Conservation (phyloP, 2,329 filamentous ascomycete genomes). For the Ascochyta lentis region DNA sequence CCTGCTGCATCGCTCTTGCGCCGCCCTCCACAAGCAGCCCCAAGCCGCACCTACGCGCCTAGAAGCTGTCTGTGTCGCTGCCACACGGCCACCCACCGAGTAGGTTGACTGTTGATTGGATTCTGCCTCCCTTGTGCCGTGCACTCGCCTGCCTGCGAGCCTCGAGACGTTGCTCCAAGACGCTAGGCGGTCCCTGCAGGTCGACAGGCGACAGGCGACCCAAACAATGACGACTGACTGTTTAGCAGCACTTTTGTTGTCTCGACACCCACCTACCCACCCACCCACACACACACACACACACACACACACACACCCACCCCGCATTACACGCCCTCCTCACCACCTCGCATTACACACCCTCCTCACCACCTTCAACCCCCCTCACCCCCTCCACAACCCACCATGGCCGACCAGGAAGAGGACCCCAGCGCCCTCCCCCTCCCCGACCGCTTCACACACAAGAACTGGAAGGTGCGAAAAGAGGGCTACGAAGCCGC, state of each 20-base stretch:
- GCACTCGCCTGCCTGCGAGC: not conserved
- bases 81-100: not conserved
- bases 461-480: constrained; percentile 98
- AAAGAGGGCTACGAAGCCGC: constrained; percentile 96
- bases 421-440: constrained; percentile 82
- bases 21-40: not conserved
- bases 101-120: not conserved
- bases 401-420: constrained; percentile 77
- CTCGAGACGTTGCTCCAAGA: not conserved
- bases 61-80: not conserved
- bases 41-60: not conserved
- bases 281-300: no score
- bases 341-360: not conserved
- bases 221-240: constrained; percentile 12
- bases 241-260: not conserved
- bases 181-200: constrained; percentile 2
- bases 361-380: constrained; percentile 4
- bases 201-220: not conserved
- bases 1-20: not conserved
- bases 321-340: constrained; percentile 13
- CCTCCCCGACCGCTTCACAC: constrained; percentile 78
- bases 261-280: constrained; percentile 3
- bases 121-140: not conserved
- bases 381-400: constrained; percentile 4
- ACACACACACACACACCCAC: constrained; percentile 8